Evolutionary conservation across 192 early-diverging fungal genomes (phyloP).

Genomic region (Pilobolus umbonatus): DNA sequence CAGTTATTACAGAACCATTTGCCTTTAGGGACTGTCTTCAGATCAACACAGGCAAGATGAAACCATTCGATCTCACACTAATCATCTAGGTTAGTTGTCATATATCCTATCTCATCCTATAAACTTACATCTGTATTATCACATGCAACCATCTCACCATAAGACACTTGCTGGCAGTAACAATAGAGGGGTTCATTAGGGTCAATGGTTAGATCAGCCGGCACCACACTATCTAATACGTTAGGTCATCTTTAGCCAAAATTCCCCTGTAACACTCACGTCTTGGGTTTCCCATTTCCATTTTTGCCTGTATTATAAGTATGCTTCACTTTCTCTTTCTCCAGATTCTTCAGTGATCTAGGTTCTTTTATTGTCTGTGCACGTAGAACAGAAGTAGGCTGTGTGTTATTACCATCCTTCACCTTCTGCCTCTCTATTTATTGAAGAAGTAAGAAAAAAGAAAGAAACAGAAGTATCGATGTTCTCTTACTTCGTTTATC

Average conservation of each 20-base stretch:
- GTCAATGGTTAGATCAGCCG: conserved; percentile 77
- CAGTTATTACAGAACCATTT: conserved; percentile 95
- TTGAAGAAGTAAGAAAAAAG: not conserved
- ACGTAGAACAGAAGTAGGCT: conserved; percentile 13
- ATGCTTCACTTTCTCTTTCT: conserved; percentile 19
- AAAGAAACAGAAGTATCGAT: not conserved
- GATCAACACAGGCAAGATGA: conserved; percentile 89
- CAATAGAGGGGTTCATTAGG: conserved; percentile 97
- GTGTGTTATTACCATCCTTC: conserved; percentile 31
- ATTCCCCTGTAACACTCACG: too few species aligned
- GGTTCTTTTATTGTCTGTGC: conserved; percentile 18
- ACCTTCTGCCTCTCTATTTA: conserved; percentile 19
- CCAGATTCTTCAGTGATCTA: conserved; percentile 11
- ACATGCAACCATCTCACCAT: conserved; percentile 96
- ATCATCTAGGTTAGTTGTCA: too few species aligned
- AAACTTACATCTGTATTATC: conserved; percentile 79
- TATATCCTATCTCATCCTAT: too few species aligned
- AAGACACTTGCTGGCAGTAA: conserved; percentile 92
- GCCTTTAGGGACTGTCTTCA: conserved; percentile 84
- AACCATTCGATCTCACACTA: conserved; percentile 98
- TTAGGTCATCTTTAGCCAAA: too few species aligned
- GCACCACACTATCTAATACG: conserved; percentile 1
- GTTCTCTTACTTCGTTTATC: conserved; percentile 40
- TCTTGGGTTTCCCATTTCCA: conserved; percentile 21
- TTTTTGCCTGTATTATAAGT: conserved; percentile 16